Evolutionary conservation across 805 yeast species (phyloP), one percentile per base, ranked within the genome.

Genomic region (Hanseniaspora osmophila): DNA sequence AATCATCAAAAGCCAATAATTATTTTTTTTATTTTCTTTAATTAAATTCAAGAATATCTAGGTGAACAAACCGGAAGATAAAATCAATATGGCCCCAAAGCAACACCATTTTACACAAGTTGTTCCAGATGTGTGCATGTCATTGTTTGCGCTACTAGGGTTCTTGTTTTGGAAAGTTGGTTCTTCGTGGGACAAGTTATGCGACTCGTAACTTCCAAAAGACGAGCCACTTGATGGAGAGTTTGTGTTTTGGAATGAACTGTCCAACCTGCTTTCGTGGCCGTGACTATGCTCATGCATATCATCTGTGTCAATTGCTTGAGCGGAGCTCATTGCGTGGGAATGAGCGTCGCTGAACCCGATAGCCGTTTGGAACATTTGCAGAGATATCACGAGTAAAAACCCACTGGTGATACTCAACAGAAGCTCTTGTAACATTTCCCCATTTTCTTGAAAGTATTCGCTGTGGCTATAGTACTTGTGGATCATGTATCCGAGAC

Each of bases 331-430:
- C 27, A 22, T 22, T 22, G 60, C 63, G 42, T 62, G 65, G 40
- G 60, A 63, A 44, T 80, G 81, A 27, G 74, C 66, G 7, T 88
- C 94, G 32, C 92, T 87, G 59, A 85, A 85, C 0, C 79, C 73
- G 30, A 85, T 74, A 0, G 94, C 84, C 16, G 88, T 76, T 10
- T 87, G 83, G 56, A 84, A 79, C 94, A 88, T 84, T 52, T 87
- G 88, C 40, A 86, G 63, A 0, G 87, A 82, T 42, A 88, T 80
- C n/a, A 81, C 81, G 0, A 80, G 68, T 53, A 88, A 67, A 56
- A 88, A 88, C 0, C 97, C 96, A 30, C 90, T 73, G 0, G 96
- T 87, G 3, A 80, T 57, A 3, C 83, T 74, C 57, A 90, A 70
- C 12, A 86, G 64, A 0, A 73, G 49, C 0, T 88, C 94, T 60